Evolutionary conservation across 163 green algal genomes (phyloP).

Genomic region (Prototheca stagnorum): DNA sequence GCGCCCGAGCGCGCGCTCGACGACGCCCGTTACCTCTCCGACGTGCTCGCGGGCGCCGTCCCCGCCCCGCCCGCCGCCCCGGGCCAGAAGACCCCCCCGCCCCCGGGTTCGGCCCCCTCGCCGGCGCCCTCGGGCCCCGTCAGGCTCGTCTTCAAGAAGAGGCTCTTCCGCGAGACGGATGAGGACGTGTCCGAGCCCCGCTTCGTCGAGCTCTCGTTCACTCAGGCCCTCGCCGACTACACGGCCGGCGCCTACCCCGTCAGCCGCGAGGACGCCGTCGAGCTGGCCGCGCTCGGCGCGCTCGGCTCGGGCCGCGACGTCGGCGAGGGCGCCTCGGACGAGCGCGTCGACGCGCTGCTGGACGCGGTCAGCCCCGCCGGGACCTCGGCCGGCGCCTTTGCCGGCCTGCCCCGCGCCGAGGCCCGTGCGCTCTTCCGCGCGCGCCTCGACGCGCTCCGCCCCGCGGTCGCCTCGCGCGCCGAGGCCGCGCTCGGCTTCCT

Average conservation of each 20-base stretch:
- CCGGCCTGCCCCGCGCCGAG: constrained; percentile 58
- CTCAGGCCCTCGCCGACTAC: constrained; percentile 92
- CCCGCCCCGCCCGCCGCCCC: no score
- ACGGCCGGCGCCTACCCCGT: constrained; percentile 90
- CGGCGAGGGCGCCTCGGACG: constrained; percentile 29
- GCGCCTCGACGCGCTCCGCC: constrained; percentile 53
- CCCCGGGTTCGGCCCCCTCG: no score
- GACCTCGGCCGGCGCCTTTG: no score
- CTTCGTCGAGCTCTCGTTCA: constrained; percentile 89
- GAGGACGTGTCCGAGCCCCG: constrained; percentile 83
- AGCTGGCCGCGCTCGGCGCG: constrained; percentile 58
- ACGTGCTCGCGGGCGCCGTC: no score
- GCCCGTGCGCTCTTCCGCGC: constrained; percentile 57
- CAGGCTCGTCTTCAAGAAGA: constrained; percentile 85
- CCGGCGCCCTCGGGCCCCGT: no score
- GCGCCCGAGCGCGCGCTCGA: no score
- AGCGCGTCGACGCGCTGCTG: constrained; percentile 46
- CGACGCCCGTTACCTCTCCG: constrained; percentile 70
- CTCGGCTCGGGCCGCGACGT: constrained; percentile 35
- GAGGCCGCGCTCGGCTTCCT: constrained; percentile 80
- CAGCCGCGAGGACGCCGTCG: constrained; percentile 70
- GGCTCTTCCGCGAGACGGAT: constrained; percentile 91
- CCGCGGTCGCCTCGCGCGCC: constrained; percentile 70
- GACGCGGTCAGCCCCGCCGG: constrained; percentile 61
- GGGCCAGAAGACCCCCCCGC: no score